Percentiles rank a stretch among this genome's conserved stretches.
Conservation (phyloP, 371 early-diverging fungal genomes). For the Thermomucor indicae-seudaticae region DNA sequence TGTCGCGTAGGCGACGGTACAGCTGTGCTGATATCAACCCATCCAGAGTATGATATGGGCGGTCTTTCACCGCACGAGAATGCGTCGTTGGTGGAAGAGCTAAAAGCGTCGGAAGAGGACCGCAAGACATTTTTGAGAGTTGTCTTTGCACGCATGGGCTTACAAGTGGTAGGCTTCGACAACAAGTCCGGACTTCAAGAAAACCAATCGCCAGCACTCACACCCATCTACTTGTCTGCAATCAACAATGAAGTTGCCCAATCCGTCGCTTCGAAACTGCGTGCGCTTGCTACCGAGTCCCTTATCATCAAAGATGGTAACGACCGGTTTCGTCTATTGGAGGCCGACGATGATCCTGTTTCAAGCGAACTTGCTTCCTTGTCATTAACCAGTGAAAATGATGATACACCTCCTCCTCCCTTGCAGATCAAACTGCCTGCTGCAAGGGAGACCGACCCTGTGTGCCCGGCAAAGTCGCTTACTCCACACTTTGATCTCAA, state of each 20-base stretch:
- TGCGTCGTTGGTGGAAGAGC: slow-evolving; percentile 28
- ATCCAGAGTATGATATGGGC: slow-evolving; percentile 70
- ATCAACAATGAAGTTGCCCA: slow-evolving; percentile 24
- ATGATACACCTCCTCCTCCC: not conserved
- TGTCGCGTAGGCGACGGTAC: slow-evolving; percentile 60
- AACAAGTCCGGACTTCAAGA: slow-evolving; percentile 24
- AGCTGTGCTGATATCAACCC: slow-evolving; percentile 67
- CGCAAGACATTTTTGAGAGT: slow-evolving; percentile 48
- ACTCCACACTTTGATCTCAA: slow-evolving; percentile 44
- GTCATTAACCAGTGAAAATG: not conserved
- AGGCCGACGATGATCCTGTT: not conserved
- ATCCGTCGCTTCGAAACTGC: slow-evolving; percentile 12
- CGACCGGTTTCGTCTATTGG: slow-evolving; percentile 33
- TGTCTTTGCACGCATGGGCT: slow-evolving; percentile 48
- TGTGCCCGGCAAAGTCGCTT: slow-evolving; percentile 12
- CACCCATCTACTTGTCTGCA: slow-evolving; percentile 56
- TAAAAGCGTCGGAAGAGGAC: slow-evolving; percentile 39
- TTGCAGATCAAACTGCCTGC: slow-evolving; percentile 7
- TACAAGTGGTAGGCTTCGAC: slow-evolving; percentile 33
- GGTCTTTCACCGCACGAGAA: slow-evolving; percentile 14
- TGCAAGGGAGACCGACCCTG: slow-evolving; percentile 14
- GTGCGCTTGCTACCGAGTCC: slow-evolving; percentile 11
- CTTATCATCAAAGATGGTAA: slow-evolving; percentile 29
- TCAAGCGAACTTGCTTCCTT: slow-evolving; percentile 1
- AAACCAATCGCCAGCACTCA: slow-evolving; percentile 33